Conservation (phyloP, 768 basidiomycete genomes). For the Leccinum boreale region DNA sequence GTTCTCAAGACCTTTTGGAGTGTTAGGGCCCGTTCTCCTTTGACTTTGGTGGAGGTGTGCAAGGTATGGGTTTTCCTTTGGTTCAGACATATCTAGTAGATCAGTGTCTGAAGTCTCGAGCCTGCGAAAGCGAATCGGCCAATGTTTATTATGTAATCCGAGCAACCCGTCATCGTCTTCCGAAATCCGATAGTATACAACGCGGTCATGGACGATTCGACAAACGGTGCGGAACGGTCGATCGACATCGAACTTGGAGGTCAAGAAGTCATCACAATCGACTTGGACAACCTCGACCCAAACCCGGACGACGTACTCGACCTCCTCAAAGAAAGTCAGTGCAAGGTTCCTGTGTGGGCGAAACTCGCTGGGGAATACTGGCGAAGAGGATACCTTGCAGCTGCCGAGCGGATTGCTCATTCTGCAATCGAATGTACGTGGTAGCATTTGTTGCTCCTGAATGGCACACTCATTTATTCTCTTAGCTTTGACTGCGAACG, state of each 20-base stretch:
- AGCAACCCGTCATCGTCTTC: background rate
- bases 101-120: too few relatives aligned
- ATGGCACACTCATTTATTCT: constrained; percentile 3
- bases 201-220: constrained; percentile 18
- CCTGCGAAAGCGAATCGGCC: too few relatives aligned
- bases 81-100: constrained; percentile 9
- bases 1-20: constrained; percentile 27
- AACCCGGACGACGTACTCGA: constrained; percentile 74
- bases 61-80: constrained; percentile 52
- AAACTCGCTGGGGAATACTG: constrained; percentile 87
- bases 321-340: constrained; percentile 68
- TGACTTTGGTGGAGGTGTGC: constrained; percentile 39
- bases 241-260: constrained; percentile 78
- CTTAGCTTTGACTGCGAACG: constrained; percentile 52
- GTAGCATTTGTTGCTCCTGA: background rate
- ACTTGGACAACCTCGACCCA: constrained; percentile 82
- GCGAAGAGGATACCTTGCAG: constrained; percentile 69
- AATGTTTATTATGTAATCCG: background rate
- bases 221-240: constrained; percentile 28
- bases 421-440: constrained; percentile 66
- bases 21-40: constrained; percentile 17
- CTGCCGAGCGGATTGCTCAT: constrained; percentile 72
- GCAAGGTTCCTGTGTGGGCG: constrained; percentile 74
- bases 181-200: background rate
- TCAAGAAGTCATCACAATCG: constrained; percentile 85